Evolutionary conservation across 202 grass and related monocot species (phyloP).

Genomic region (Carex arenaria): DNA sequence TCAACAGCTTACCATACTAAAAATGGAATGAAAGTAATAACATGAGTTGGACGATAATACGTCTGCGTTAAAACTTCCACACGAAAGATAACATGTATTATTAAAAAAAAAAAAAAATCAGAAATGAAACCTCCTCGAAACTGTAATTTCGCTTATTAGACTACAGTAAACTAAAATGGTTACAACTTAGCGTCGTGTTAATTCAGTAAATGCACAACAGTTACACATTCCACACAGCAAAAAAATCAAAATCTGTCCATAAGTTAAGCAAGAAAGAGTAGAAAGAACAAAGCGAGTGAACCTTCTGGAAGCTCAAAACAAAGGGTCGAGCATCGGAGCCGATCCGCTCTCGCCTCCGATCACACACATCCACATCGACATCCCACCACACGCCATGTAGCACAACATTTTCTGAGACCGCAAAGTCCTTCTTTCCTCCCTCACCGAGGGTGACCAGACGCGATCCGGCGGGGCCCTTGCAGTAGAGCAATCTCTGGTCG

Average conservation of each 20-base stretch:
- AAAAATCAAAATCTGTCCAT: no score
- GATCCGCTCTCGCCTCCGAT: constrained; percentile 29
- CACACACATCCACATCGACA: constrained; percentile 38
- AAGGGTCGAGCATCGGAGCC: constrained; percentile 38
- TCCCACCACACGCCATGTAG: constrained; percentile 50
- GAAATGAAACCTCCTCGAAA: no score
- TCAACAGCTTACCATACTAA: not conserved
- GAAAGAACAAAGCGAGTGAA: constrained; percentile 26
- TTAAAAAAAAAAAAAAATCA: no score
- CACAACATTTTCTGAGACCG: constrained; percentile 27
- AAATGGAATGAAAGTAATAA: not conserved
- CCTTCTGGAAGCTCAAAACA: constrained; percentile 64
- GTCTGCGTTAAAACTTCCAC: not conserved
- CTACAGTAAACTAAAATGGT: no score
- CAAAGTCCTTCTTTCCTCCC: constrained; percentile 35
- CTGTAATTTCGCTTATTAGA: no score
- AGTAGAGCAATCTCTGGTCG: constrained; percentile 90
- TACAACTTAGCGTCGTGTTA: no score
- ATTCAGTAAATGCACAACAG: no score
- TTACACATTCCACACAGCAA: no score
- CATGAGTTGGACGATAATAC: not conserved
- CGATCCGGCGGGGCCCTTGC: constrained; percentile 65
- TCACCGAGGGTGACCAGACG: constrained; percentile 69
- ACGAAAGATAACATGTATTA: no score
- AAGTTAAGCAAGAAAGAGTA: no score